Evolutionary conservation across 164 flowering plant genomes (phyloP), one percentile per base, ranked within the genome.

Genomic region (Vitis labrusca): DNA sequence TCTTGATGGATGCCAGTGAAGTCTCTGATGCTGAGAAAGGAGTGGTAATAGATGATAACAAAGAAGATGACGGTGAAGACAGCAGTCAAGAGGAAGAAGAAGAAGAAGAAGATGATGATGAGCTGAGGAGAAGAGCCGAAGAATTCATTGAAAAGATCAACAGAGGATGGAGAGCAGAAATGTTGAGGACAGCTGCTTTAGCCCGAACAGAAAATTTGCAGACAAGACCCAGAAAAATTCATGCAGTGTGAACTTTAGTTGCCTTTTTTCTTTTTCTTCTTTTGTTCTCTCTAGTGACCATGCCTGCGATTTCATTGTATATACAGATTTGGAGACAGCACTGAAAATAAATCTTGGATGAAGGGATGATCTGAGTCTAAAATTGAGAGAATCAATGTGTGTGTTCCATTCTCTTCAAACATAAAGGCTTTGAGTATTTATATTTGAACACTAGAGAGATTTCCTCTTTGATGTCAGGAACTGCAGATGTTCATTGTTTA

Each of bases 61-160:
- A 23, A n/a, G 51, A 12, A 55, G 16, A 47, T 12, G 23, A 4
- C 32, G 7, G 47, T 16, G 10, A 32, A 9, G 50, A 12, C 58
- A 15, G 3, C 44, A n/a, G 12, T 63, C 68, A 50, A 19, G 55
- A 27, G 10, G 61, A 50, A n/a, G 50, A 62, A 1, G 61, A 30
- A 1, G 61, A 30, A n/a, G 62, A 15, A 10, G 11, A 58, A 7
- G n/a, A 65, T 9, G 69, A 65, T 13, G 61, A 56, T 73, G 90
- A 84, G 49, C 71, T 86, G 57, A 79, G 83, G 66, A 82, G 65
- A 73, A 83, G 85, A 74, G 80, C 77, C 4, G 90, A 88, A 72
- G 90, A 84, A 16, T 88, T 90, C 67, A 86, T 90, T 51, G 77
- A 78, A 12, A 85, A 84, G 62, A 71, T 83, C n/a, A 84, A 86